Base-by-base conservation (phyloP, 768 basidiomycete genomes). In the button mushroom (Agaricus bisporus) region DNA sequence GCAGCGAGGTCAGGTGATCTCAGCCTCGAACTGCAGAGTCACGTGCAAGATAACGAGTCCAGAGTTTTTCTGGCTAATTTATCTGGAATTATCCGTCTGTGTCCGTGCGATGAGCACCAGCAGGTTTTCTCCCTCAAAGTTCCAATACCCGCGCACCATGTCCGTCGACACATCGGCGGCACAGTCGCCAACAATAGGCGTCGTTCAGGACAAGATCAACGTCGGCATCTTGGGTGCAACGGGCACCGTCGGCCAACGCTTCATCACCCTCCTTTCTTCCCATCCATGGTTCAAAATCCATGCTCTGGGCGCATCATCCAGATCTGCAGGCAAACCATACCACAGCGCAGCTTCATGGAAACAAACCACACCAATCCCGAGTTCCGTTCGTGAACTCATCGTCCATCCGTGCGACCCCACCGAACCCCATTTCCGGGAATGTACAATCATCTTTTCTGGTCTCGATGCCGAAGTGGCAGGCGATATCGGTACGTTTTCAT, bases 171-270 rank as follows among this genome's bases (percentile, higher is more conserved):
- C 26, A 41, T 25, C 15, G 15, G 18, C 41, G 41, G 14, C 46
- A 41, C 38, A 48, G 14, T 28, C 47, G 29, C n/a, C 15, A 7
- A 26, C 28, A n/a, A 26, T 20, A 41, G 25, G 18, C 32, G 26
- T 9, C 20, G n/a, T 6, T 18, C 12, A 37, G 26, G 20, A 39
- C 28, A 36, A 48, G 18, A 66, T 70, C 58, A 63, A 67, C 54
- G 88, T 95, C 55, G 91, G 90, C 56, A 73, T 95, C 44, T 75
- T 94, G 8, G 91, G 91, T 29, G 91, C 92, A 1, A 95, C 91
- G 0, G 92, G 95, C 54, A 97, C 92, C 44, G 95, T 98, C 46
- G 95, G 95, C 20, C 95, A 98, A 70, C 82, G 94, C 38, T 99
- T 98, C 69, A 88, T 98, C 68, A 78, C 83, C 47, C 83, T 98